Evolutionary conservation across 257 asterid genomes (phyloP).

Genomic region (Striga asiatica): DNA sequence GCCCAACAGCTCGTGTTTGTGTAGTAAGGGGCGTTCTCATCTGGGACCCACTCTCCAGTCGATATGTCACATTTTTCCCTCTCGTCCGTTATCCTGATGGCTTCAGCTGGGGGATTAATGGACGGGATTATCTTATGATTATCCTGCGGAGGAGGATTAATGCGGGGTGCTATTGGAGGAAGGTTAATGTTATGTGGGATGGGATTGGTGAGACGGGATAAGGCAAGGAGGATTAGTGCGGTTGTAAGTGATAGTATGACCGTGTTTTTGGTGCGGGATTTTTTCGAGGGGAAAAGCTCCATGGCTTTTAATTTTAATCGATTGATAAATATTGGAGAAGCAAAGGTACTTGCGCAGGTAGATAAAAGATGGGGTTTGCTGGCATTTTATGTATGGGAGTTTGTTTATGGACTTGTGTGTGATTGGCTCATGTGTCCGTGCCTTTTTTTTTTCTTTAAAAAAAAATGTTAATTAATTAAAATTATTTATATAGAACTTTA

Average conservation of each 20-base stretch:
- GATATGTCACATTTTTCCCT: constrained; percentile 28
- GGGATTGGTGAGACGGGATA: constrained; percentile 6
- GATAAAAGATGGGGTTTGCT: background rate
- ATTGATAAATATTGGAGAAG: too few species aligned
- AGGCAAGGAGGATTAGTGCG: constrained; percentile 12
- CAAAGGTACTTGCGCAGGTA: background rate
- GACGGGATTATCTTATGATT: background rate
- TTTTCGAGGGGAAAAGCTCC: constrained; percentile 22
- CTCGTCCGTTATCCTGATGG: constrained; percentile 1
- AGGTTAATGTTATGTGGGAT: background rate
- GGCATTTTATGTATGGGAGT: background rate
- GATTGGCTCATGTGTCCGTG: too few species aligned
- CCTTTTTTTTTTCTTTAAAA: too few species aligned
- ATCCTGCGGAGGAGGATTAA: background rate
- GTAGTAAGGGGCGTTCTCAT: constrained; percentile 47
- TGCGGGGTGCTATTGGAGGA: background rate
- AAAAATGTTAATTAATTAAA: too few species aligned
- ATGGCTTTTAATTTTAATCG: constrained; percentile 10
- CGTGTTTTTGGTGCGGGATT: constrained; percentile 3
- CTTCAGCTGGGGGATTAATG: background rate
- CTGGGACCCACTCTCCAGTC: constrained; percentile 52
- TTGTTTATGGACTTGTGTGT: background rate
- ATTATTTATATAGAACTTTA: too few species aligned
- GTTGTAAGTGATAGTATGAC: background rate
- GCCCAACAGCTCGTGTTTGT: constrained; percentile 41